Evolutionary conservation across 2,329 filamentous ascomycete species (phyloP), one percentile per base, ranked within the genome.

Genomic region (Alternaria metachromatica): DNA sequence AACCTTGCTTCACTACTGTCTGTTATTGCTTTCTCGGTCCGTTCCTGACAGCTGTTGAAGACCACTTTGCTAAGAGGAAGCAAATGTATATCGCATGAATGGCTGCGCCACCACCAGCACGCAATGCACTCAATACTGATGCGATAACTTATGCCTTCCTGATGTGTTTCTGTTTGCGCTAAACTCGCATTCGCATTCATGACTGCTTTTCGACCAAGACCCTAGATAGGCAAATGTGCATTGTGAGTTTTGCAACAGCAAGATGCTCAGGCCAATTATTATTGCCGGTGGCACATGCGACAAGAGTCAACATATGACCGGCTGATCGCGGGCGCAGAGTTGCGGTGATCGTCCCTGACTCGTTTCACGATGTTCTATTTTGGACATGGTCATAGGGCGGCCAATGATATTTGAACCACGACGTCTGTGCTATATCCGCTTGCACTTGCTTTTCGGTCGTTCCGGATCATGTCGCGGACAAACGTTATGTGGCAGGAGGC

Each of bases 101-200:
- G 23, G n/a, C 48, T 55, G 49, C 60, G 48, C 48, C 20, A 43
- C 49, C 28, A 58, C 44, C 51, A 41, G 55, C 46, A 30, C 18
- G 18, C 28, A 12, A 41, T 30, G 18, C 63, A 62, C 58, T 41
- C 49, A 37, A 23, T 62, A 62, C 58, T 41, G 54, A 37, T 62
- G 63, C 62, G 50, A 62, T 63, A 55, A 49, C 48, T 46, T 15
- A 21, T 20, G 21, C 50, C 21, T 48, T 62, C 59, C 65, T 62
- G 62, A 65, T 56, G 57, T 62, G 65, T 57, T 33, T 55, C 28
- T 25, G 59, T 44, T 51, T 58, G 59, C 62, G 58, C 58, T 63
- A 60, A 30, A 30, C 8, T 63, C 54, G 62, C 44, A 33, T 30
- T 67, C 66, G 62, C 62, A 44, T 67, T 58, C 18, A 65, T 68